Base-by-base conservation (phyloP, 352 stramenopile species). In the Pythium oligandrum region DNA sequence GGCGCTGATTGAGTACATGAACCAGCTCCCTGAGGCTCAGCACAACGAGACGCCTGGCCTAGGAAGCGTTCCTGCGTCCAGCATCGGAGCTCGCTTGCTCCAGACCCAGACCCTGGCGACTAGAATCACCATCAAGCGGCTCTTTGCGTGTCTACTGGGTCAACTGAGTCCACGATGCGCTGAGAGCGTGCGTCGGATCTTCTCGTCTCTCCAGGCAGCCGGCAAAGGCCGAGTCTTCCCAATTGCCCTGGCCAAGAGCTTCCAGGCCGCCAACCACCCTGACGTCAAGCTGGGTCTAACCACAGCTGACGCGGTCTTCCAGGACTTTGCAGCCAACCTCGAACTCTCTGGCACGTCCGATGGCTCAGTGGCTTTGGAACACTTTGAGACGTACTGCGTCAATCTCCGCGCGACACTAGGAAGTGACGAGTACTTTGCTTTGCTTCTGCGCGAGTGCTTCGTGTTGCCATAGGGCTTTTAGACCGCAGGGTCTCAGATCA, bases 291-390 rank as follows among this genome's bases (percentile, higher is more conserved):
- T 88, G 1, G 81, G 81, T 0, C 61, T 83, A 1, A 42, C 50
- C 4, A 52, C 63, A 0, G 59, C 64, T 0, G 64, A 64, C 1
- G 55, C 77, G 1, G 70, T 79, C 4, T 92, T 89, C 57, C 73
- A 88, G 50, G 78, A 89, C 51, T 91, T 91, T 61, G 80, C 80
- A 0, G 37, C 66, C 36, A 84, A 70, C 57, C 76, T 91, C 44
- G 80, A 91, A 51, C 50, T 91, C 42, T 67, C 78, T 6, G 62
- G 64, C 4, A 44, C 44, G 1, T 44, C 61, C 3, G 70, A 83
- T 44, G 75, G 75, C 50, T 51, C 61, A 9, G 61, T 91, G 3
- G 35, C 64, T 34, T 70, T 83, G 43, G 75, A 88, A 51, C 73
- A 84, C 59, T 86, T 91, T 56, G 76, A 88, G 44, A 48, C 48